Evolutionary conservation across 2,329 filamentous ascomycete species (phyloP).

Genomic region (Aspergillus brasiliensis): DNA sequence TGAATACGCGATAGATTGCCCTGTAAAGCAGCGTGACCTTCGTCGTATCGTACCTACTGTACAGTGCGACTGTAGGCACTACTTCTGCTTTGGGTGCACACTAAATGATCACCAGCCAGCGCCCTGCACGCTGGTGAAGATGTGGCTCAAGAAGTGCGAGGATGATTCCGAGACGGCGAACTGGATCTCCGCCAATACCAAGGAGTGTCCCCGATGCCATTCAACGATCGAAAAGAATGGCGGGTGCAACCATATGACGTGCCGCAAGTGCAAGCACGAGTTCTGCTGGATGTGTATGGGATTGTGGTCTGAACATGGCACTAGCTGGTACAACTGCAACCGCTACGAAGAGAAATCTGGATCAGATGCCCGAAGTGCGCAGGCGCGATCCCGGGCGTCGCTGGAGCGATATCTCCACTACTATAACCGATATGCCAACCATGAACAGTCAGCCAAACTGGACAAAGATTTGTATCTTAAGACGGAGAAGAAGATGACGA

Average conservation of each 20-base stretch:
- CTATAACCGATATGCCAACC: conserved; percentile 98
- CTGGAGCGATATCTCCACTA: conserved; percentile 97
- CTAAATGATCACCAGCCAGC: conserved; percentile 89
- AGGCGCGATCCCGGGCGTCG: conserved; percentile 85
- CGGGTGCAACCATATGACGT: conserved; percentile 98
- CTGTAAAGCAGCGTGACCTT: conserved; percentile 83
- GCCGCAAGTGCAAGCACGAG: conserved; percentile 90
- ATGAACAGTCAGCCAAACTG: conserved; percentile 94
- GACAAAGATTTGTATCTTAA: conserved; percentile 95
- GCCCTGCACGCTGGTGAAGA: conserved; percentile 87
- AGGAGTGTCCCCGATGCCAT: conserved; percentile 93
- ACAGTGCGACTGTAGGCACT: conserved; percentile 77
- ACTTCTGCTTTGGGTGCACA: conserved; percentile 94
- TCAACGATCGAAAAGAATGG: conserved; percentile 99
- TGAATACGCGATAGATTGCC: conserved; percentile 86
- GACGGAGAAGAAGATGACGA: conserved; percentile 99
- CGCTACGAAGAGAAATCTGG: conserved; percentile 96
- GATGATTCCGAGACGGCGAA: conserved; percentile 98
- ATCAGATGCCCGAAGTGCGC: conserved; percentile 83
- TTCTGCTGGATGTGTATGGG: conserved; percentile 99
- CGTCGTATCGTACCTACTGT: conserved; percentile 86
- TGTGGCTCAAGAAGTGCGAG: conserved; percentile 96
- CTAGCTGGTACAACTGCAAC: conserved; percentile 99
- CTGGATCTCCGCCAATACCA: conserved; percentile 99
- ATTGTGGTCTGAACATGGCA: conserved; percentile 96